Base-by-base conservation (phyloP, 805 yeast species). In the Candida methanosorbosa region DNA sequence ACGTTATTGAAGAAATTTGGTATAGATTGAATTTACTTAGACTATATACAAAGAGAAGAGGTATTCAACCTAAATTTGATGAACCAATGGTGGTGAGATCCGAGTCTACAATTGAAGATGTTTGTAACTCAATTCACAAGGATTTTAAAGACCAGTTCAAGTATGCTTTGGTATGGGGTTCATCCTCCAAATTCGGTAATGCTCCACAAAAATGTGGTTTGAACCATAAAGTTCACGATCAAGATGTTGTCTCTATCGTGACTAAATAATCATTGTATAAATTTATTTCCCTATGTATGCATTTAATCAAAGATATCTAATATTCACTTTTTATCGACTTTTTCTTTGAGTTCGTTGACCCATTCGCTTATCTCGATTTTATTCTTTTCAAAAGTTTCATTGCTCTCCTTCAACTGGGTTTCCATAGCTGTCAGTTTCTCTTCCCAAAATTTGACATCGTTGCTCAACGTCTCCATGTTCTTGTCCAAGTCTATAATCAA, bases 191-290 rank as follows among this genome's bases (percentile, higher is more conserved):
- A 56, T 56, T 54, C 28, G 61, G 61, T 14, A 95, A 86, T 54
- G 84, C 90, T 24, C 97, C 97, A 4, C 98, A 90, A 53, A 90
- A 90, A 54, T 90, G 97, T 66, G 97, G 98, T 0, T 64, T 90
- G 38, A 72, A 54, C 42, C 98, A 90, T 55, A 64, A 65, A 25
- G 80, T 92, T 12, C 76, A 83, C 46, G 97, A 90, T 54, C 97
- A 88, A 53, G 98, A 90, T 54, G 98, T 90, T 14, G 90, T 92
- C 17, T 80, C 92, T 33, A 75, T 90, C 38, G 86, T 90, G 33
- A 77, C 96, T 16, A 90, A 87, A 62, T 87, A 66, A 44, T 18
- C 9, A 23, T 29, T 27, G 22, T n/a, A n/a, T n/a, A n/a, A n/a
- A n/a, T n/a, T n/a, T n/a, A n/a, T n/a, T n/a, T 18, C 26, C 29